phyloP scores from a whole-genome alignment of 306 rosid species.

The Sicyos baderoa region DNA sequence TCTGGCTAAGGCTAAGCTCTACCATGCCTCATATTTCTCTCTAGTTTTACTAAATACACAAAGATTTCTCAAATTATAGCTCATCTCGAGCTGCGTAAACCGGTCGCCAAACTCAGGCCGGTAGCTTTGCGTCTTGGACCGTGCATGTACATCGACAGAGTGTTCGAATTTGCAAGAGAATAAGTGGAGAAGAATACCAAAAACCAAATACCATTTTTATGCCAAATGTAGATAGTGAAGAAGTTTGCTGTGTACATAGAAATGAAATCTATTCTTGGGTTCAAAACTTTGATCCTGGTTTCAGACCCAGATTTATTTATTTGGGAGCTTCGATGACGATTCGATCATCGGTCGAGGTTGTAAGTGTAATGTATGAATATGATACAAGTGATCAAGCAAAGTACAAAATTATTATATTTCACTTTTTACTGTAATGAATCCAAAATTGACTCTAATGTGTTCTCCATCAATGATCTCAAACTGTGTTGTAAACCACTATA shows the following conservation, averaged over 20 bases:
- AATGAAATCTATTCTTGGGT: conserved; percentile 21
- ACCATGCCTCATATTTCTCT: conserved; percentile 19
- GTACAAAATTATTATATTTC: background rate
- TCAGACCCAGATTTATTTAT: conserved; percentile 4
- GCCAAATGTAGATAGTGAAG: conserved; percentile 38
- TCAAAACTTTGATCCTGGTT: conserved; percentile 8
- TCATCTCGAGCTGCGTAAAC: conserved; percentile 5
- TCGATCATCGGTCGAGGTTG: background rate
- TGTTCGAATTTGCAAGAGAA: background rate
- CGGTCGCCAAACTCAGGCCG: background rate
- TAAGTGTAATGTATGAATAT: conserved; percentile 9
- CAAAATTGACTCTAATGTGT: background rate
- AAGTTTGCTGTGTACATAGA: conserved; percentile 37
- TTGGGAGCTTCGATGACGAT: background rate
- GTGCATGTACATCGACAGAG: background rate
- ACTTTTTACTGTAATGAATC: background rate
- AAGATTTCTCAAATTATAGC: background rate
- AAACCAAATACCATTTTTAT: conserved; percentile 8
- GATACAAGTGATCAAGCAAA: background rate
- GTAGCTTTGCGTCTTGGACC: background rate
- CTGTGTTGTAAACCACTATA: background rate
- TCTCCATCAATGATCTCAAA: background rate
- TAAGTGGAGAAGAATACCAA: conserved; percentile 22
- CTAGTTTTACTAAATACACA: background rate
- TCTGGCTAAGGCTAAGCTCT: conserved; percentile 21